phyloP scores from a whole-genome alignment of 352 stramenopile genomes.

The Halophytophthora batemanensis region DNA sequence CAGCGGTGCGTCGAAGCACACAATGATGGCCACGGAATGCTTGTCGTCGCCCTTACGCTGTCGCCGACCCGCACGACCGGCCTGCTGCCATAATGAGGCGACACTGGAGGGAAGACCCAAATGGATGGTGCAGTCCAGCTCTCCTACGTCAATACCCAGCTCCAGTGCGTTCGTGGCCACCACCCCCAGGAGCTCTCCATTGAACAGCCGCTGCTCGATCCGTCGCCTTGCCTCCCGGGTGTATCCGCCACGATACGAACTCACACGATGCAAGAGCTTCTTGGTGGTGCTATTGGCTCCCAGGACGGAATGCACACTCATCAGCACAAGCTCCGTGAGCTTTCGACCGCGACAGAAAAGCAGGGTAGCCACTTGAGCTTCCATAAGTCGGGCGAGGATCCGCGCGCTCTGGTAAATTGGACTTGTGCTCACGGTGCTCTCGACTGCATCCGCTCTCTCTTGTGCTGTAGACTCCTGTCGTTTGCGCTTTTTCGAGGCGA shows the following conservation, averaged over 20 bases:
- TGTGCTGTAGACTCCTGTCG: conserved; percentile 1
- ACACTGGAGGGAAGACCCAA: conserved; percentile 92
- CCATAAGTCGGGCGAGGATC: conserved; percentile 91
- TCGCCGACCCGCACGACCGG: conserved; percentile 91
- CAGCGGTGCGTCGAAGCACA: conserved; percentile 94
- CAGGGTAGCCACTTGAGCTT: conserved; percentile 89
- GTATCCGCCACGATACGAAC: conserved; percentile 96
- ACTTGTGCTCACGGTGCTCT: conserved; percentile 38
- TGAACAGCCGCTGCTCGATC: conserved; percentile 96
- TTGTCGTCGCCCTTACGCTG: conserved; percentile 51
- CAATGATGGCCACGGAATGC: conserved; percentile 89
- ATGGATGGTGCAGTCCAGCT: conserved; percentile 95
- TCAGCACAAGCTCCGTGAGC: conserved; percentile 91
- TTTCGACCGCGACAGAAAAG: conserved; percentile 95
- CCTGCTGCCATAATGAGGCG: conserved; percentile 95
- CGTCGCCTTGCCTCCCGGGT: conserved; percentile 83
- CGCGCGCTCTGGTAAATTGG: conserved; percentile 89
- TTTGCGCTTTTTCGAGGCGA: conserved; percentile 21
- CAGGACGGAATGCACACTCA: conserved; percentile 77
- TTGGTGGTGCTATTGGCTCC: conserved; percentile 33
- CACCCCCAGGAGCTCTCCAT: conserved; percentile 92
- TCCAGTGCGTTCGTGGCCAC: conserved; percentile 97
- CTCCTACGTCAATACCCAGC: conserved; percentile 94
- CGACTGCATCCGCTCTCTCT: conserved; percentile 1
- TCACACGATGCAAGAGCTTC: conserved; percentile 47